These are phyloP conservation scores for Tricholoma matsutake DNA, from an alignment of 768 basidiomycete genomes.

Conservation along the genomic window DNA sequence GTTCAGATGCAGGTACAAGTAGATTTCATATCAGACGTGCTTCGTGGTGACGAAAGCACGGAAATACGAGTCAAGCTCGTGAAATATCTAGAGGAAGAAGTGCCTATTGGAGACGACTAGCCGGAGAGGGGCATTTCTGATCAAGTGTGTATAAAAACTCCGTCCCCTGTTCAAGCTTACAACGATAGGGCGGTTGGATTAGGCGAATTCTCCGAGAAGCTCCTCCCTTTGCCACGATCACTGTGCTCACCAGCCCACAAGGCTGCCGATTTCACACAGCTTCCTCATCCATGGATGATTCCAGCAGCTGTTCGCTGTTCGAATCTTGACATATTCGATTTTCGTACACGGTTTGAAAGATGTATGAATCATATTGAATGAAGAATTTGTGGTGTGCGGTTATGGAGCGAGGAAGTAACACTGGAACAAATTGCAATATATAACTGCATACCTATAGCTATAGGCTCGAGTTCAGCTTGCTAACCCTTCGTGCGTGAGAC, in stretches of 20 bases:
- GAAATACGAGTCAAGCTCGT: slow-evolving; percentile 90
- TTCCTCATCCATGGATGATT: background rate
- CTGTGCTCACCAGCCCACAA: background rate
- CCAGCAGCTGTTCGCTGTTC: background rate
- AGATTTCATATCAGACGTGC: slow-evolving; percentile 83
- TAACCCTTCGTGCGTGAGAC: no score
- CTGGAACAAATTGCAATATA: no score
- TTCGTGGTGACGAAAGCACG: slow-evolving; percentile 91
- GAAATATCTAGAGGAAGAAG: slow-evolving; percentile 94
- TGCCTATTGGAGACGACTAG: slow-evolving; percentile 89
- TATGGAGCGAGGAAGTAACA: no score
- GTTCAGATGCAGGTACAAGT: slow-evolving; percentile 95
- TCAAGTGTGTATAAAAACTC: background rate
- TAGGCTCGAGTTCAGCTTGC: no score
- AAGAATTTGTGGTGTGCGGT: no score
- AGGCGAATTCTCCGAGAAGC: background rate
- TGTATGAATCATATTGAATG: background rate
- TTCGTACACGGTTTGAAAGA: background rate
- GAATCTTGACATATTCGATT: background rate
- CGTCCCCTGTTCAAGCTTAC: background rate
- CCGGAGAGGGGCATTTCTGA: background rate
- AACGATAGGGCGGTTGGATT: background rate
- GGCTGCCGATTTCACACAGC: background rate
- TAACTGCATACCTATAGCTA: no score
- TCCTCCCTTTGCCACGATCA: background rate